Percentiles rank a stretch among this genome's conserved stretches.
These are phyloP conservation scores for Penstemon eatonii DNA, from an alignment of 257 asterid species.

Conservation along the genomic window DNA sequence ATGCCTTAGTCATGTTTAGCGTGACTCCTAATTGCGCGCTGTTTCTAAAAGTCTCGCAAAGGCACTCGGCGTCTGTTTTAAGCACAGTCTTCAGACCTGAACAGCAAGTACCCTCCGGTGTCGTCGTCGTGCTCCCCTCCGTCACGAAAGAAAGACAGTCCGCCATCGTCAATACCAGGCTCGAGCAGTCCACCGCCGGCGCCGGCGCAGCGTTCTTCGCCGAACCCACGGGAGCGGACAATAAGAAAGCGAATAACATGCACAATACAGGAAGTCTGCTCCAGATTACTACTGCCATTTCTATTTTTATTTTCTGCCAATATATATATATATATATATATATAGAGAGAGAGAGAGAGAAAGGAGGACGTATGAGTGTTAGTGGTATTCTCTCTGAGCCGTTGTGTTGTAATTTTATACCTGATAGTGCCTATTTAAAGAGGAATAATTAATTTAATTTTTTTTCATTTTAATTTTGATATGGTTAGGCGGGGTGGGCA, in stretches of 20 bases:
- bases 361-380: background rate
- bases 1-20: slow-evolving; percentile 71
- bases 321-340: background rate
- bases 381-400: background rate
- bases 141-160: slow-evolving; percentile 77
- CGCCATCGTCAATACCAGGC: slow-evolving; percentile 59
- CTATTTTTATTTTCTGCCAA: background rate
- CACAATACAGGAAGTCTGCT: slow-evolving; percentile 15
- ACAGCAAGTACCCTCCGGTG: slow-evolving; percentile 73
- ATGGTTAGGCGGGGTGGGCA: too few relatives aligned
- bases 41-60: slow-evolving; percentile 74
- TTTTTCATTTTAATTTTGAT: too few relatives aligned
- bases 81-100: slow-evolving; percentile 74
- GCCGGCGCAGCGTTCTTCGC: slow-evolving; percentile 70
- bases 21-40: slow-evolving; percentile 83
- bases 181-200: slow-evolving; percentile 74
- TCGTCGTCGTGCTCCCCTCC: slow-evolving; percentile 56
- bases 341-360: slow-evolving; percentile 7
- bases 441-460: too few relatives aligned
- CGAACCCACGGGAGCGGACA: slow-evolving; percentile 11
- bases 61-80: slow-evolving; percentile 69
- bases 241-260: slow-evolving; percentile 14
- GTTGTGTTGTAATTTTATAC: background rate
- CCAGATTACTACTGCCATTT: slow-evolving; percentile 27
- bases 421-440: too few relatives aligned